These are phyloP conservation scores for Microcyclosporella mali DNA, from an alignment of 2,329 filamentous ascomycete genomes.

Conservation along the genomic window DNA sequence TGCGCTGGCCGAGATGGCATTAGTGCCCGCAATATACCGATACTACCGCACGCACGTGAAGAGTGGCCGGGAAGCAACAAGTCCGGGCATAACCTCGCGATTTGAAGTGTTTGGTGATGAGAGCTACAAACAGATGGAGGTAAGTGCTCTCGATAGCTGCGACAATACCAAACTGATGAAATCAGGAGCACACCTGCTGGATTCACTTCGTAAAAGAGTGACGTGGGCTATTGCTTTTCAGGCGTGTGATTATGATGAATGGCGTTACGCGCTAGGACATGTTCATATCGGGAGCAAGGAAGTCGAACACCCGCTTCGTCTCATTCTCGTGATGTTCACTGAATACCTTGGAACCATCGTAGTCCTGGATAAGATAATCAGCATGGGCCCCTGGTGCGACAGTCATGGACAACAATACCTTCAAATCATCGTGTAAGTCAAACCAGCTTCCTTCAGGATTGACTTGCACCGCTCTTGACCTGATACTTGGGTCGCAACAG, in stretches of 20 bases:
- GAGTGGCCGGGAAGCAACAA: not conserved
- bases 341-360: conserved; percentile 6
- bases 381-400: not conserved
- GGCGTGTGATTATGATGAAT: too few species aligned
- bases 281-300: conserved; percentile 1
- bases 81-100: conserved; percentile 10
- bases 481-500: conserved; percentile 6
- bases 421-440: conserved; percentile 8
- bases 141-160: not conserved
- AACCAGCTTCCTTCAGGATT: conserved; percentile 8
- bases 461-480: conserved; percentile 8
- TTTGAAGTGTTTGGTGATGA: conserved; percentile 14
- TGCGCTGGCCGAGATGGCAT: conserved; percentile 40
- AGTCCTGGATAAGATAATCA: conserved; percentile 1
- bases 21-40: conserved; percentile 10
- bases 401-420: not conserved
- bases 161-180: not conserved
- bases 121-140: conserved; percentile 3
- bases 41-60: conserved; percentile 6
- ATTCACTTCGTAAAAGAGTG: conserved; percentile 6
- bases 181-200: conserved; percentile 8
- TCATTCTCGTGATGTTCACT: conserved; percentile 5
- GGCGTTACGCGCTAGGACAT: not conserved
- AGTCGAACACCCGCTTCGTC: conserved; percentile 6
- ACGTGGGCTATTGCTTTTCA: not conserved